Evolutionary conservation across 768 basidiomycete species (phyloP), one percentile per base, ranked within the genome.

Genomic region (Russula sp.): DNA sequence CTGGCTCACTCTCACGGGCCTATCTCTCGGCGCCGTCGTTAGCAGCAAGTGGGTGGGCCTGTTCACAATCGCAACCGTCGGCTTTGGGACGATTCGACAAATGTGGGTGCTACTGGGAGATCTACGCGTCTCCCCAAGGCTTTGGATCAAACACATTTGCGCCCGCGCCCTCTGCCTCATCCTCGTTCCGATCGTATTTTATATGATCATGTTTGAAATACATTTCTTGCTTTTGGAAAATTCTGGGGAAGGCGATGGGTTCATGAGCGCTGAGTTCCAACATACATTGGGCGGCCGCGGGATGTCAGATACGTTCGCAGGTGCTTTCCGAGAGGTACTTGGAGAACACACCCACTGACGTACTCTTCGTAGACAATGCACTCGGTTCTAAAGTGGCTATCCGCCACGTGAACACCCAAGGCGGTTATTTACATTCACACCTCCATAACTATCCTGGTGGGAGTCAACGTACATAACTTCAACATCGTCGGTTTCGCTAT

Each of bases 211-310:
- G 91, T 99, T 99, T 79, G 83, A 89, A 75, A 86, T 99, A 58
- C 97, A 99, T 74, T 98, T 98, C 77, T 71, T 87, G 72, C 83
- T 99, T 69, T 79, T 99, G 32, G 83, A 86, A 71, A 90, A 89
- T 75, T 90, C 91, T 2, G 97, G 97, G 36, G 96, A 98, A 58
- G 97, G 97, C 0, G 97, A 98, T 73, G 94, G 95, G 0, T 99
- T 99, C 76, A 99, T 99, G 97, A 96, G 92, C 77, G 92, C 94
- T 2, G 95, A 94, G 73, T 99, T 99, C 78, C 95, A 98, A 76
- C 96, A 98, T 72, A 98, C 95, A 0, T 80, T 99, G 14, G 81
- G 87, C 18, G 94, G 94, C 7, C 87, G 86, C 50, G 84, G 88
- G 8, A 98, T 98, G 97, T 80, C 82, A 13, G 94, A 99, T 74